Evolutionary conservation across 495 filamentous ascomycete genomes (phyloP), one percentile per base, ranked within the genome.

Genomic region (Daldinia vernicosa): DNA sequence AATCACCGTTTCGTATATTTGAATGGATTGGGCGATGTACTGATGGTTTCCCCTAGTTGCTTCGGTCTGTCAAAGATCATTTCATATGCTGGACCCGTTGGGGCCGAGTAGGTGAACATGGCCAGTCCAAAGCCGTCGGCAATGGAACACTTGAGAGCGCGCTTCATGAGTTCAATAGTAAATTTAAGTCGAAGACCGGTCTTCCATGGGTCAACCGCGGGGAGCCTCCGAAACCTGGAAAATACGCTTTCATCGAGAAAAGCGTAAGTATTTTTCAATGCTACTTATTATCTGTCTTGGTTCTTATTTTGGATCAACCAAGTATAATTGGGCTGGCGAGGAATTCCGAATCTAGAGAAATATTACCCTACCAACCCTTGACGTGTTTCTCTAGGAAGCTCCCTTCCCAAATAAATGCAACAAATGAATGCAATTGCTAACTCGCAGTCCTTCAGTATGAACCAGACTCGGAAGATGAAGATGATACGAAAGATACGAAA

Each of bases 131-230:
- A 1, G 62, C 82, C 17, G 69, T 90, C 2, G 82, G 80, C 2
- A 33, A 76, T 8, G 80, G 82, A 9, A 53, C 66, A 17, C 69
- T 90, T 6, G 64, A 68, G 0, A 39, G 66, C 5, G 92, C 92
- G 0, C 75, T 86, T 28, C 65, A 47, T 1, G 64, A 84, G 6
- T 96, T 92, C 61, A 78, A 91, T 32, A 89, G 86, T 74, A 92
- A 92, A 68, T 96, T 97, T 84, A 93, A 88, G 66, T 85, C 87
- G 66, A 95, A 96, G 77, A 86, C 91, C 0, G 92, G 93, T 7
- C 78, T 90, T 32, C 60, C 75, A 0, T 97, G 93, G 93, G 81
- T 74, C 0, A 74, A 91, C 50, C 86, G 93, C 2, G 75, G 83
- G 9, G 79, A 86, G 1, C 74, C 81, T 6, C 89, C 91, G 0